Evolutionary conservation across 495 filamentous ascomycete species (phyloP).

Genomic region (Penicillium alfredii): DNA sequence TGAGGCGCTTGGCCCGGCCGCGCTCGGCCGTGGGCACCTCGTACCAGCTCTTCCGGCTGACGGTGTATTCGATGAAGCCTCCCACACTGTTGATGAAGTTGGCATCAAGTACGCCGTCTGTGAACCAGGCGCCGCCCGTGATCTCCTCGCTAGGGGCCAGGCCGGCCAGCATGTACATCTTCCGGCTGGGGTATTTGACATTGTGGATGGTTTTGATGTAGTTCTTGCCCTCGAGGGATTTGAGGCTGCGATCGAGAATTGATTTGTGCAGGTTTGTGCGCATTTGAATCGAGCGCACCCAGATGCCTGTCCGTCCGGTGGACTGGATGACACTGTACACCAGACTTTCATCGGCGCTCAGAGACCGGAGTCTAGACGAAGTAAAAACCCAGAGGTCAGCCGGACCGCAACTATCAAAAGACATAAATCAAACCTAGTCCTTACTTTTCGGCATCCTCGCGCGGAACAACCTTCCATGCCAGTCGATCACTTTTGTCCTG

Average conservation of each 20-base stretch:
- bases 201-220: slow-evolving; percentile 73
- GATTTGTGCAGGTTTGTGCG: slow-evolving; percentile 73
- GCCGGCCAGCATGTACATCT: slow-evolving; percentile 60
- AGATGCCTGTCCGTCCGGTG: slow-evolving; percentile 73
- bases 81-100: slow-evolving; percentile 73
- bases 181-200: slow-evolving; percentile 54
- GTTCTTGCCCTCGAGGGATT: slow-evolving; percentile 72
- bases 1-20: slow-evolving; percentile 35
- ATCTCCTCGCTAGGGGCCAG: slow-evolving; percentile 77
- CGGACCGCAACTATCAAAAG: too few relatives aligned
- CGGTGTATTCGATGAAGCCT: slow-evolving; percentile 61
- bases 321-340: slow-evolving; percentile 84
- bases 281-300: slow-evolving; percentile 72
- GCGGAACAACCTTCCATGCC: slow-evolving; percentile 60
- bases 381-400: too few relatives aligned
- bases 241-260: slow-evolving; percentile 67
- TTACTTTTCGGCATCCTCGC: slow-evolving; percentile 68
- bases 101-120: slow-evolving; percentile 77
- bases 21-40: slow-evolving; percentile 27
- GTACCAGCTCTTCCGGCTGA: slow-evolving; percentile 66
- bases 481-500: slow-evolving; percentile 46
- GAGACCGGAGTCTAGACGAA: slow-evolving; percentile 60
- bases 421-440: slow-evolving; percentile 6
- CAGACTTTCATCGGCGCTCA: slow-evolving; percentile 64
- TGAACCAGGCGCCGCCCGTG: slow-evolving; percentile 91